A percentile compares a stretch with the other conserved stretches of the same genome.
phyloP scores from a whole-genome alignment of 768 basidiomycete species.

The Lentinula sp. region DNA sequence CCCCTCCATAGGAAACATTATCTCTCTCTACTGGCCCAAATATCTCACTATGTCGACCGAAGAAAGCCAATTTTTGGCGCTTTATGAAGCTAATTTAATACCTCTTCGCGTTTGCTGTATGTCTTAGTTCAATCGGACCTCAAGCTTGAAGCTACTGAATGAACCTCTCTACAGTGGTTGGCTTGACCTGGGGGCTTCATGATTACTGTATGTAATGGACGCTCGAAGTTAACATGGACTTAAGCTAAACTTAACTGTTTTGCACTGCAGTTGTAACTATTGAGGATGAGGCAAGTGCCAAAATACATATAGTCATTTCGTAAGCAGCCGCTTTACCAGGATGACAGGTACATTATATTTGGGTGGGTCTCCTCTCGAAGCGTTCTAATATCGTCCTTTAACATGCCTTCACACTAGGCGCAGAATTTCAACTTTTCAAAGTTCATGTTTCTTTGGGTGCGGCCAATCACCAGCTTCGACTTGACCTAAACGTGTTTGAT shows the following conservation, averaged over 20 bases:
- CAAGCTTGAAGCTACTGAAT: background rate
- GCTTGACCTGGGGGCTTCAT: constrained; percentile 31
- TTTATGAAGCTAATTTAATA: constrained; percentile 13
- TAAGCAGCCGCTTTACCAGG: background rate
- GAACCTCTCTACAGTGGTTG: constrained; percentile 15
- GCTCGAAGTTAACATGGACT: no score
- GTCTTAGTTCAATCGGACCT: background rate
- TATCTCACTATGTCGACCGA: background rate
- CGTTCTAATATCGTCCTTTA: background rate
- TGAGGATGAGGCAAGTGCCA: constrained; percentile 23
- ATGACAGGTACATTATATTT: constrained; percentile 28
- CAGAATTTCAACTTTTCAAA: constrained; percentile 28
- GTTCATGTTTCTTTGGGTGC: constrained; percentile 37
- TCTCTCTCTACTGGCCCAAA: no score
- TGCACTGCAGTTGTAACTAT: constrained; percentile 22
- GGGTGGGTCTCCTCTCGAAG: constrained; percentile 19
- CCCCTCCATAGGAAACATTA: no score
- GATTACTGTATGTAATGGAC: constrained; percentile 23
- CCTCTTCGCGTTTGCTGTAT: constrained; percentile 15
- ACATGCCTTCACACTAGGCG: constrained; percentile 15
- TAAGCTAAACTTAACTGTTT: no score
- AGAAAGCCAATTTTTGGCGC: background rate
- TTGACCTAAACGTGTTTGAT: background rate
- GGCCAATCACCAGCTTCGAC: background rate
- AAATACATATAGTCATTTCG: background rate